A percentile compares a stretch with the other conserved stretches of the same genome.
Evolutionary conservation across 495 filamentous ascomycete genomes (phyloP).

Genomic region (Penicillium herquei): DNA sequence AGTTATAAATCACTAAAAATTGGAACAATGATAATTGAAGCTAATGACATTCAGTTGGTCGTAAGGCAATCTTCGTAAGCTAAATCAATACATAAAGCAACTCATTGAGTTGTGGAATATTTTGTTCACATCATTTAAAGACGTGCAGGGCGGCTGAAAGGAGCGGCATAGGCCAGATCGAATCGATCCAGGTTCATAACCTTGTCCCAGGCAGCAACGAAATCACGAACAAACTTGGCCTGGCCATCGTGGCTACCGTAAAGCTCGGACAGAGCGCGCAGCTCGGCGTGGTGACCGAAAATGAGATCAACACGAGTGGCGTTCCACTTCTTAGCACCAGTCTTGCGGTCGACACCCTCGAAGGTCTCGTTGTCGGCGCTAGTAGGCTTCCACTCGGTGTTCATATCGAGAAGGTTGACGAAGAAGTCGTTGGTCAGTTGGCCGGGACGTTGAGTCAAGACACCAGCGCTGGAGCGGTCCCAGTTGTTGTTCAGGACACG

Average conservation of each 20-base stretch:
- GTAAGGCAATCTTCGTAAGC: constrained; percentile 1
- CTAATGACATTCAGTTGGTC: neutral
- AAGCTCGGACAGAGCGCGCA: constrained; percentile 66
- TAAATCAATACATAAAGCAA: neutral
- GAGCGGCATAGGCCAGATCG: constrained; percentile 40
- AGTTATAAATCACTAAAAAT: neutral
- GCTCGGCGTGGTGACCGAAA: constrained; percentile 68
- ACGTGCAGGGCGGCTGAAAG: constrained; percentile 22
- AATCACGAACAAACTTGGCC: constrained; percentile 67
- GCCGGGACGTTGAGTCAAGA: constrained; percentile 62
- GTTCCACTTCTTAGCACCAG: constrained; percentile 65
- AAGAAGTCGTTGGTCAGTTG: constrained; percentile 75
- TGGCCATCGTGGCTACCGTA: constrained; percentile 55
- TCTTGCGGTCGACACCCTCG: constrained; percentile 64
- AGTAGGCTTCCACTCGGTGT: constrained; percentile 59
- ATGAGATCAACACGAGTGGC: constrained; percentile 67
- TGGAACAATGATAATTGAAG: neutral
- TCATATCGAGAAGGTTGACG: constrained; percentile 66
- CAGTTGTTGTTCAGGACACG: constrained; percentile 65
- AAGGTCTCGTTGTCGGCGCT: constrained; percentile 50
- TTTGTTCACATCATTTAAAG: constrained; percentile 16
- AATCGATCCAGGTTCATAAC: constrained; percentile 70
- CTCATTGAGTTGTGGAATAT: neutral
- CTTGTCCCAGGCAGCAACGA: constrained; percentile 68
- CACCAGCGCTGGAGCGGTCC: constrained; percentile 59